Conservation (phyloP, 2,329 filamentous ascomycete genomes). For the Fonsecaea pedrosoi region DNA sequence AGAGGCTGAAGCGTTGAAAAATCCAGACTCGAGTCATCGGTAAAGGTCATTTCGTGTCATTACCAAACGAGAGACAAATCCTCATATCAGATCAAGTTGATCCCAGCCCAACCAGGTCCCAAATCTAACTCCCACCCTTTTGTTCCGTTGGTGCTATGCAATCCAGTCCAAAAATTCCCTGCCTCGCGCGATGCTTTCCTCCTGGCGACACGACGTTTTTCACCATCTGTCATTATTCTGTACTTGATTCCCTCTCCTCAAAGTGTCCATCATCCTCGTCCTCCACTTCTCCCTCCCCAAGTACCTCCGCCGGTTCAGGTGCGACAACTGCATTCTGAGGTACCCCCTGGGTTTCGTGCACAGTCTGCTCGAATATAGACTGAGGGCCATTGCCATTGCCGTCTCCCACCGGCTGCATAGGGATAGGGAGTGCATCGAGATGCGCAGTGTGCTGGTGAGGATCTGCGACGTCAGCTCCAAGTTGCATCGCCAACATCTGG, state of each 20-base stretch:
- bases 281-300: constrained; percentile 4
- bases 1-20: neutral
- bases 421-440: neutral
- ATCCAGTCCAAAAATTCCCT: neutral
- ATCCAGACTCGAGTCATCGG: neutral
- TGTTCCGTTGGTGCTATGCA: neutral
- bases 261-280: constrained; percentile 22
- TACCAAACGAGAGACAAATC: neutral
- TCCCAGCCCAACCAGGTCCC: neutral
- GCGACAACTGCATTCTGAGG: neutral
- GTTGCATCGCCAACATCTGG: constrained; percentile 4
- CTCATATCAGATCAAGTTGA: neutral
- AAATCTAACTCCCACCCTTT: neutral
- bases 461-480: neutral
- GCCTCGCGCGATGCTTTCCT: neutral
- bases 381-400: neutral
- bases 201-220: neutral
- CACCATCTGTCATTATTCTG: constrained; percentile 16
- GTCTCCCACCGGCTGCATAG: neutral
- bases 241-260: constrained; percentile 23
- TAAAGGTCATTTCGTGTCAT: constrained; percentile 2
- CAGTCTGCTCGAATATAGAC: neutral
- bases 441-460: neutral
- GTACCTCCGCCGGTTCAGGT: neutral
- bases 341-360: neutral